phyloP scores from a whole-genome alignment of 805 yeast genomes.

The Phaffomyces opuntiae region DNA sequence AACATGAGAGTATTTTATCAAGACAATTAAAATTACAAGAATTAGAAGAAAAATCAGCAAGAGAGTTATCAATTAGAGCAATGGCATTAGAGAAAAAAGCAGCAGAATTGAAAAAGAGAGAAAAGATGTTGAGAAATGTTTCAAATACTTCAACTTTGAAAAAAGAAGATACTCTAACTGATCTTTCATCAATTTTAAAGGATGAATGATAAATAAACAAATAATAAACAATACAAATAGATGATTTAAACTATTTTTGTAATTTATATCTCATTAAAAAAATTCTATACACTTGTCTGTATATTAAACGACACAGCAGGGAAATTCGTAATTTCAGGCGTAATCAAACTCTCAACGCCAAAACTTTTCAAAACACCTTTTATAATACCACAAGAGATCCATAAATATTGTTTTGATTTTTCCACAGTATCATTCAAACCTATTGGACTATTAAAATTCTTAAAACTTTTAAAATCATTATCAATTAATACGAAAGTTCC shows the following conservation, averaged over 20 bases:
- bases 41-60: constrained; percentile 70
- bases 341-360: constrained; percentile 59
- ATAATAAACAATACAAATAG: too few relatives aligned
- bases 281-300: constrained; percentile 34
- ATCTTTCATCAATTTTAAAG: constrained; percentile 39
- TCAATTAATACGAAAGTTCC: constrained; percentile 79
- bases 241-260: background rate
- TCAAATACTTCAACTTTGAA: constrained; percentile 22
- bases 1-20: constrained; percentile 68
- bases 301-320: constrained; percentile 73
- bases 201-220: constrained; percentile 1
- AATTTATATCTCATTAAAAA: background rate
- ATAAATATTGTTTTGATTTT: constrained; percentile 44
- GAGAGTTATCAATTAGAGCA: constrained; percentile 67
- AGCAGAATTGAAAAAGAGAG: constrained; percentile 54
- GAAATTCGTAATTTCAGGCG: constrained; percentile 53
- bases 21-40: constrained; percentile 76
- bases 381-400: constrained; percentile 73
- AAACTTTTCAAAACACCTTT: constrained; percentile 64
- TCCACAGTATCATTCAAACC: constrained; percentile 38
- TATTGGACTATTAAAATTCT: constrained; percentile 39
- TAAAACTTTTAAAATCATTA: constrained; percentile 48
- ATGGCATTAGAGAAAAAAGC: constrained; percentile 71
- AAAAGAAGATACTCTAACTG: constrained; percentile 50
- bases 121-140: constrained; percentile 37